Base-by-base conservation (phyloP, 2,329 filamentous ascomycete genomes). In the Ascocoryne sarcoides region DNA sequence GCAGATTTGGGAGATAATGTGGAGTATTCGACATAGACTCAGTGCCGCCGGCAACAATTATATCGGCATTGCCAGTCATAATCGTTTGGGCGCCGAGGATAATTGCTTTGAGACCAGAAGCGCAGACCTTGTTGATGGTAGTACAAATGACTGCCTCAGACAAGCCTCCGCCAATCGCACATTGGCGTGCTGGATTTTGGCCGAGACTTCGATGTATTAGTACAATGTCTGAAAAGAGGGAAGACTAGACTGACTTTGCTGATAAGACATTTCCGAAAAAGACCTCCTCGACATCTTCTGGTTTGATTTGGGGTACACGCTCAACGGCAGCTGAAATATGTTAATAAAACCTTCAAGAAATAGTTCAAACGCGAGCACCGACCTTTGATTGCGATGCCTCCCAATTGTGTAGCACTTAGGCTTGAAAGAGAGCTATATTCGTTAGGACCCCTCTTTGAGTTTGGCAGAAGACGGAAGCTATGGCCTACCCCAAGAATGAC, bases 21-120 rank as follows among this genome's bases (percentile, higher is more conserved):
- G 92, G 92, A 40, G 83, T 75, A 70, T 96, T 96, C 61, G 89
- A 95, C 92, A 98, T 98, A 71, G 88, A 95, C 72, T 98, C 92
- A 53, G 90, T 80, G 55, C 92, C 92, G 60, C 89, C 92, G 51
- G 89, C 92, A 45, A 98, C 87, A 50, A 98, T 80, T 51, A 95
- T 82, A 55, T 86, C 82, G 50, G 90, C 90, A 62, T 87, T 95
- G 54, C 92, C 90, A 39, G 89, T 94, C 64, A 96, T 88, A 70
- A 98, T 98, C 57, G 90, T 95, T 68, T 96, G 92, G 37, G 90
- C 86, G 54, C 84, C 92, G 46, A 98, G 75, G 52, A 95, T 87
- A 60, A 98, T 82, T 54, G 92, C 86, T 73, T 98, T 98, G 62
- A 95, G 71, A 32, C 83, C 82, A 8, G 89, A 95, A 50, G 92